A percentile compares a stretch with the other conserved stretches of the same genome.
phyloP scores from a whole-genome alignment of 345 rosid genomes.

The Gossypium longicalyx region DNA sequence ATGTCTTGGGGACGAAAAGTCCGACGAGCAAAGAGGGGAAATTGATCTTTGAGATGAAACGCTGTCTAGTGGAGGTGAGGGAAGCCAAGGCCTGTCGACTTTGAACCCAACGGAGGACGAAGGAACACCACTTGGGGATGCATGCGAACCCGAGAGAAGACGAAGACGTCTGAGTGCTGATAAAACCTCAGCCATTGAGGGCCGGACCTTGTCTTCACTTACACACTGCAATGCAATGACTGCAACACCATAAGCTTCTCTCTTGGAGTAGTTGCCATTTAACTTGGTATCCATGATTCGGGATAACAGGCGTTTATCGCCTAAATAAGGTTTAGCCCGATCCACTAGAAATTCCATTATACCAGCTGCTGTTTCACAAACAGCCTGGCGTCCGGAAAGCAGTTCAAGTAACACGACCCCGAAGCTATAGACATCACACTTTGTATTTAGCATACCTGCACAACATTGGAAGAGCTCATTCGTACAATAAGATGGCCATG shows the following conservation, averaged over 20 bases:
- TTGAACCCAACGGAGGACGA: neutral
- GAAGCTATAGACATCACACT: conserved; percentile 72
- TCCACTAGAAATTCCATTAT: conserved; percentile 63
- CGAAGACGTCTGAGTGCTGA: conserved; percentile 27
- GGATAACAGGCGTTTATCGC: conserved; percentile 52
- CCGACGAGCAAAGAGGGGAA: no score
- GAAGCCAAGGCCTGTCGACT: no score
- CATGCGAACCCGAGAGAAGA: neutral
- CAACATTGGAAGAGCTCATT: neutral
- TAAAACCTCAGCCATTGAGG: conserved; percentile 62
- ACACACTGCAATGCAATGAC: conserved; percentile 56
- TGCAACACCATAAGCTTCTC: conserved; percentile 52
- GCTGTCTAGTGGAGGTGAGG: no score
- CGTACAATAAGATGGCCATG: neutral
- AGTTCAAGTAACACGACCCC: conserved; percentile 68
- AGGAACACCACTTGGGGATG: no score
- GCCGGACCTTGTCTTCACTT: conserved; percentile 56
- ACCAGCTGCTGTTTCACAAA: conserved; percentile 46
- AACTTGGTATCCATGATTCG: conserved; percentile 74
- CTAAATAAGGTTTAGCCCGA: conserved; percentile 69
- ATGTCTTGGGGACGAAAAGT: no score
- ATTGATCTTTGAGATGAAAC: no score
- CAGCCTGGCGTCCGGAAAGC: conserved; percentile 52
- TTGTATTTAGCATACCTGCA: conserved; percentile 55
- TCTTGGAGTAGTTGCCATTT: conserved; percentile 61